These are phyloP conservation scores for Termitomyces sp. DNA, from an alignment of 768 basidiomycete genomes.

Conservation along the genomic window DNA sequence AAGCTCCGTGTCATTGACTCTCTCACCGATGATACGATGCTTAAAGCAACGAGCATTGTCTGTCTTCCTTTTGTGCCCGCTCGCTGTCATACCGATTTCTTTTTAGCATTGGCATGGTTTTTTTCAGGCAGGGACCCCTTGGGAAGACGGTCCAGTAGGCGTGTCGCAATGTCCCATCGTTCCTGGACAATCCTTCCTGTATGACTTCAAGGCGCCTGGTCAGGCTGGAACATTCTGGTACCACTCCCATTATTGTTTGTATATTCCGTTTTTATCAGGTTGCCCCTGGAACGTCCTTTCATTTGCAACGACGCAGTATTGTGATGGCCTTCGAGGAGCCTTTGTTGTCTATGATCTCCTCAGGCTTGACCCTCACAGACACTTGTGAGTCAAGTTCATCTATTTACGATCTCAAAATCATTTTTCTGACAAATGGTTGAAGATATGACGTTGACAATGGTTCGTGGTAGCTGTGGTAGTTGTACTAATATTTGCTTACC, in stretches of 20 bases:
- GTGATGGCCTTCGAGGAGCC: too few relatives aligned
- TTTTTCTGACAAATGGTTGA: neutral
- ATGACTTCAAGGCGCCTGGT: slow-evolving; percentile 17
- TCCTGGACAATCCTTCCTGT: slow-evolving; percentile 34
- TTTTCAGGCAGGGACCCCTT: slow-evolving; percentile 31
- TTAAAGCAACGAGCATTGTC: slow-evolving; percentile 47
- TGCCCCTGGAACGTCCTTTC: neutral
- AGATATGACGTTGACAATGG: slow-evolving; percentile 31
- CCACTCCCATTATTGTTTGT: slow-evolving; percentile 1
- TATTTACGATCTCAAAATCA: neutral
- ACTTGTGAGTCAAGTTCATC: neutral
- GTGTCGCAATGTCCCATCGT: slow-evolving; percentile 41
- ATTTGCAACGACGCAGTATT: too few relatives aligned
- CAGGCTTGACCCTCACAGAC: slow-evolving; percentile 14
- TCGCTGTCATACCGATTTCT: too few relatives aligned
- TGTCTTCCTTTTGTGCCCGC: slow-evolving; percentile 12
- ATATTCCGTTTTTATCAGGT: neutral
- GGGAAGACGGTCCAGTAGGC: slow-evolving; percentile 38
- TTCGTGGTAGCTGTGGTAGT: slow-evolving; percentile 1
- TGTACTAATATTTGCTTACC: neutral
- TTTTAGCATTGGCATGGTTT: slow-evolving; percentile 27
- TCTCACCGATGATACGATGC: too few relatives aligned
- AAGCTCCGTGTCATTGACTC: neutral
- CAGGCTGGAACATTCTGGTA: slow-evolving; percentile 8
- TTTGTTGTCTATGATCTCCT: too few relatives aligned